These are phyloP conservation scores for Scedosporium boydii DNA, from an alignment of 2,329 filamentous ascomycete genomes.

Conservation along the genomic window DNA sequence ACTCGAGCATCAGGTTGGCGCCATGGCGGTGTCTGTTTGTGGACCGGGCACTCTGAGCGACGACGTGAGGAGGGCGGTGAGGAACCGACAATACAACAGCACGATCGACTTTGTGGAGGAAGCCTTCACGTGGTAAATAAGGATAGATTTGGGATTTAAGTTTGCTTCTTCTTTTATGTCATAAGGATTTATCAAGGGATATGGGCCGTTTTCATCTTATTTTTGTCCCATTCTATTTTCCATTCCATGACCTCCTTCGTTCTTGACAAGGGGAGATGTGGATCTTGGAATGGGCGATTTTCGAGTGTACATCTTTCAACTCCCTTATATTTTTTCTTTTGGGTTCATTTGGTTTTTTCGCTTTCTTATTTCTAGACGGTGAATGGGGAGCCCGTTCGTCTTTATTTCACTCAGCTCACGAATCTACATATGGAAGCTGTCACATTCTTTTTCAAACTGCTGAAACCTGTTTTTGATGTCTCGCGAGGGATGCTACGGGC, in stretches of 20 bases:
- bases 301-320: background rate
- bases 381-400: background rate
- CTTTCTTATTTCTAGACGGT: background rate
- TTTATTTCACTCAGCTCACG: background rate
- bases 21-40: constrained; percentile 66
- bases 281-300: background rate
- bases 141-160: background rate
- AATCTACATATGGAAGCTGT: background rate
- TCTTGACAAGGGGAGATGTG: background rate
- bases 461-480: background rate
- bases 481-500: background rate
- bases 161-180: too few species aligned
- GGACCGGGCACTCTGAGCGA: constrained; percentile 66
- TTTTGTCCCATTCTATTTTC: background rate
- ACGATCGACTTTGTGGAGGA: constrained; percentile 74
- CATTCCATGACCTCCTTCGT: background rate
- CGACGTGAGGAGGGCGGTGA: constrained; percentile 60
- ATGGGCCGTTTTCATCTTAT: background rate
- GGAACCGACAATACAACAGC: constrained; percentile 52
- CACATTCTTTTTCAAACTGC: background rate
- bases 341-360: too few species aligned
- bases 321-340: too few species aligned
- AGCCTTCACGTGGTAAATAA: constrained; percentile 52
- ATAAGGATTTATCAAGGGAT: background rate
- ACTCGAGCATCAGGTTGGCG: constrained; percentile 64